These are phyloP conservation scores for Bifiguratus adelaidae DNA, from an alignment of 192 early-diverging fungal genomes.

Conservation along the genomic window DNA sequence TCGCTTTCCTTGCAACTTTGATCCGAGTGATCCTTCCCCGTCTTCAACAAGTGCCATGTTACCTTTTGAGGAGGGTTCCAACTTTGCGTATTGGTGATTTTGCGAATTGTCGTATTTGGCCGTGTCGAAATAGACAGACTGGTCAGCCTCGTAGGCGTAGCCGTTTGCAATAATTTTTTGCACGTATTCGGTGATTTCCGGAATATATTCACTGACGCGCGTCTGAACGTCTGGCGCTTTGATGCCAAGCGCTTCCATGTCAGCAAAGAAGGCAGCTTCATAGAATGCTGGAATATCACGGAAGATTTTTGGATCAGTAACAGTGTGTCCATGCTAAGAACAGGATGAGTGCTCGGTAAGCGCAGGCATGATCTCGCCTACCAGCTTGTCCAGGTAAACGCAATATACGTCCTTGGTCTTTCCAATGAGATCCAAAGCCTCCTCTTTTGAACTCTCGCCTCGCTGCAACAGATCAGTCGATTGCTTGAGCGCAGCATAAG, in stretches of 20 bases:
- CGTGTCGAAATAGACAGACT: slow-evolving; percentile 96
- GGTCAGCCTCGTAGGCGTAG: slow-evolving; percentile 84
- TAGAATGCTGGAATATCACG: slow-evolving; percentile 86
- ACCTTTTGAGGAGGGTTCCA: slow-evolving; percentile 81
- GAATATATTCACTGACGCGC: slow-evolving; percentile 94
- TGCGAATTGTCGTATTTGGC: slow-evolving; percentile 65
- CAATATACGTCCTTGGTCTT: slow-evolving; percentile 39
- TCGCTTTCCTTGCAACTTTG: slow-evolving; percentile 54
- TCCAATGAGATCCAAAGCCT: slow-evolving; percentile 33
- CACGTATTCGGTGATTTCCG: slow-evolving; percentile 85
- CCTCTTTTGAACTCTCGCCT: slow-evolving; percentile 19
- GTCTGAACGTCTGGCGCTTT: slow-evolving; percentile 80
- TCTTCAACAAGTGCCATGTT: slow-evolving; percentile 75
- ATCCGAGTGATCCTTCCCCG: slow-evolving; percentile 81
- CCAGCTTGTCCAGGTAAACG: slow-evolving; percentile 32
- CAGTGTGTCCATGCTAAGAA: no score
- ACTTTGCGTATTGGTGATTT: slow-evolving; percentile 88
- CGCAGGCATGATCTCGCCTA: neutral
- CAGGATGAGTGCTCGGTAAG: no score
- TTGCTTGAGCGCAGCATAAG: slow-evolving; percentile 23
- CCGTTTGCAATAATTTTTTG: slow-evolving; percentile 92
- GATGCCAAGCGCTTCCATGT: slow-evolving; percentile 85
- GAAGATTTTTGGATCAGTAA: slow-evolving; percentile 88
- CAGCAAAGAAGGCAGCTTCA: slow-evolving; percentile 88
- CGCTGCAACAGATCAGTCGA: slow-evolving; percentile 32